Conservation (phyloP, 306 rosid species). For the Vicia villosa region DNA sequence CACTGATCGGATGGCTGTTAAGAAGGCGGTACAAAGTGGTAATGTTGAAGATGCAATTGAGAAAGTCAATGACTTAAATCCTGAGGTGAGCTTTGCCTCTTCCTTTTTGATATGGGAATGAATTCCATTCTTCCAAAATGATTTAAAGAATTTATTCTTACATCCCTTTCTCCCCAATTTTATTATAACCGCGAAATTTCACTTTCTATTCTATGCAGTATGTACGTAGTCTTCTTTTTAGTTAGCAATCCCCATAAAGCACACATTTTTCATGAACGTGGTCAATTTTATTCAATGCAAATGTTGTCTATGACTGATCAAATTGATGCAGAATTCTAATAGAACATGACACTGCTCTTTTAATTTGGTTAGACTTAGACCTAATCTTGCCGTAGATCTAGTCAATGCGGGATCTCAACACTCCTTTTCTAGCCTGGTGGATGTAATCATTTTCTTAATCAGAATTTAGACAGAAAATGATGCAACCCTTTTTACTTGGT, state of each 20-base stretch:
- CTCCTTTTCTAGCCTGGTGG: neutral
- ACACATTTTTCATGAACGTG: slow-evolving; percentile 17
- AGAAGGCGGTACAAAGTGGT: slow-evolving; percentile 93
- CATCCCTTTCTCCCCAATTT: neutral
- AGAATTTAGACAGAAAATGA: neutral
- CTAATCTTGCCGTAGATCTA: neutral
- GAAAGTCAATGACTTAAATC: slow-evolving; percentile 91
- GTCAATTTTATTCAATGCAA: slow-evolving; percentile 1
- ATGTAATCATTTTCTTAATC: neutral
- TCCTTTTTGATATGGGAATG: neutral
- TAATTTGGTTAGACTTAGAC: neutral
- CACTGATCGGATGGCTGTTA: slow-evolving; percentile 94
- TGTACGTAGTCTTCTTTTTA: neutral
- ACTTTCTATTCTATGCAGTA: neutral
- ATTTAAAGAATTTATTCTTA: neutral
- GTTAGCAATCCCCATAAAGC: slow-evolving; percentile 2
- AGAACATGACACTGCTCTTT: neutral
- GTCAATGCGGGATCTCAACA: neutral
- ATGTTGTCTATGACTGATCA: slow-evolving; percentile 6
- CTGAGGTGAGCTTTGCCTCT: slow-evolving; percentile 59
- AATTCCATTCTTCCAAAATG: neutral
- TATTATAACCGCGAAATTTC: neutral
- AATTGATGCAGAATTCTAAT: slow-evolving; percentile 9
- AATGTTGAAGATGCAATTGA: slow-evolving; percentile 96
- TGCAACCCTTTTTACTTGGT: neutral